Evolutionary conservation across 306 rosid species (phyloP), one percentile per base, ranked within the genome.

Genomic region (Cucumis melo): DNA sequence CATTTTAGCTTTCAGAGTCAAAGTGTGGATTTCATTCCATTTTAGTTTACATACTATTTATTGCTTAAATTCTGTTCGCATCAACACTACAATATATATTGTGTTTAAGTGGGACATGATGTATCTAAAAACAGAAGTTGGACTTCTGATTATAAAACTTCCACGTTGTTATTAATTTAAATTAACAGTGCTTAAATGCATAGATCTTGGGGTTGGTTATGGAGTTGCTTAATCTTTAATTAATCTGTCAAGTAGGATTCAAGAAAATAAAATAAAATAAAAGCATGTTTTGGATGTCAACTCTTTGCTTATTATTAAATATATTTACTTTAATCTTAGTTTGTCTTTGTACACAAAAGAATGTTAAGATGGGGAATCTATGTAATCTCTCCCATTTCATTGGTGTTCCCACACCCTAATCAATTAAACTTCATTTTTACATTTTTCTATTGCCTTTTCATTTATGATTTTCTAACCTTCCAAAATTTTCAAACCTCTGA

Each of bases 241-340:
- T 68, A 68, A 68, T 68, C 74, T n/a, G 38, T 68, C 73, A 65
- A 65, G 73, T 68, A 27, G 73, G 29, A 68, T 68, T 39, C n/a
- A 68, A 1, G 6, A 68, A 39, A 27, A 27, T 27, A 27, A 27
- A 3, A 3, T 3, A 27, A 51, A 67, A 42, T 10, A 67, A 0
- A 0, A 39, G 20, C 36, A 20, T 20, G 19, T n/a, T 34, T 41
- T 21, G 19, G 29, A 39, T 67, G 48, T 19, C 51, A 65, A 65
- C 51, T 65, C 17, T 66, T 39, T 39, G 29, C 27, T 61, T 64
- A 36, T 64, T 36, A 39, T 67, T 32, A 32, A 32, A 2, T 32
- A 2, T 32, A 32, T 2, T 32, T 42, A 68, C n/a, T 68, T 44
- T 42, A 68, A 21, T 68, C 27, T 42, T 44, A 20, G 36, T 68